A percentile compares a stretch with the other conserved stretches of the same genome.
phyloP scores from a whole-genome alignment of 2,329 filamentous ascomycete species.

The Aspergillus piperis region DNA sequence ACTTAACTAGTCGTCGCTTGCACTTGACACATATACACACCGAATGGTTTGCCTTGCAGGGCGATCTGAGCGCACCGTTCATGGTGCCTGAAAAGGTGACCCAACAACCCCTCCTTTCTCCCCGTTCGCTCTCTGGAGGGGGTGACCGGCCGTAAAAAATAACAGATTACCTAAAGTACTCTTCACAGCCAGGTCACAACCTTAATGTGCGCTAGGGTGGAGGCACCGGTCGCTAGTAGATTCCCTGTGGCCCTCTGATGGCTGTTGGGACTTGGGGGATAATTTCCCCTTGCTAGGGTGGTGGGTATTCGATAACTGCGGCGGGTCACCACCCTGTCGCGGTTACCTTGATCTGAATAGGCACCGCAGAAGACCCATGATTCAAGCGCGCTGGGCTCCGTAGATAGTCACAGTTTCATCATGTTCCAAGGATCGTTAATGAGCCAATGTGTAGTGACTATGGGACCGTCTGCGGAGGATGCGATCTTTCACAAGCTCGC shows the following conservation, averaged over 20 bases:
- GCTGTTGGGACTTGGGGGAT: neutral
- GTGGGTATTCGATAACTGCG: neutral
- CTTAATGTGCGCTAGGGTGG: conserved; percentile 4
- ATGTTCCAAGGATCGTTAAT: too few relatives aligned
- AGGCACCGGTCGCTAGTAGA: neutral
- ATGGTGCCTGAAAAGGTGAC: conserved; percentile 9
- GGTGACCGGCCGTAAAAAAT: neutral
- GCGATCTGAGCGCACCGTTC: conserved; percentile 13
- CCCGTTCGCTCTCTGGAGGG: neutral
- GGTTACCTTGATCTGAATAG: neutral
- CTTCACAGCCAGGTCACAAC: conserved; percentile 2
- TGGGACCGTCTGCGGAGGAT: neutral
- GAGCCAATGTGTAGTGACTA: too few relatives aligned
- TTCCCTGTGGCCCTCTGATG: neutral
- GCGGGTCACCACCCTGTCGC: neutral
- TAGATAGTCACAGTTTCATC: neutral
- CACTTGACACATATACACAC: neutral
- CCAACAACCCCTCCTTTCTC: neutral
- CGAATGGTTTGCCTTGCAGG: conserved; percentile 11
- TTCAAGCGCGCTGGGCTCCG: neutral
- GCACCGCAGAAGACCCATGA: neutral
- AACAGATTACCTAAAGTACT: neutral
- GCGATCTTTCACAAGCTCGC: neutral
- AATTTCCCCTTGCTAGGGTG: neutral
- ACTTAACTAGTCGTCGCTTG: neutral